These are phyloP conservation scores for Hypsizygus marmoreus DNA, from an alignment of 768 basidiomycete genomes.

Conservation along the genomic window DNA sequence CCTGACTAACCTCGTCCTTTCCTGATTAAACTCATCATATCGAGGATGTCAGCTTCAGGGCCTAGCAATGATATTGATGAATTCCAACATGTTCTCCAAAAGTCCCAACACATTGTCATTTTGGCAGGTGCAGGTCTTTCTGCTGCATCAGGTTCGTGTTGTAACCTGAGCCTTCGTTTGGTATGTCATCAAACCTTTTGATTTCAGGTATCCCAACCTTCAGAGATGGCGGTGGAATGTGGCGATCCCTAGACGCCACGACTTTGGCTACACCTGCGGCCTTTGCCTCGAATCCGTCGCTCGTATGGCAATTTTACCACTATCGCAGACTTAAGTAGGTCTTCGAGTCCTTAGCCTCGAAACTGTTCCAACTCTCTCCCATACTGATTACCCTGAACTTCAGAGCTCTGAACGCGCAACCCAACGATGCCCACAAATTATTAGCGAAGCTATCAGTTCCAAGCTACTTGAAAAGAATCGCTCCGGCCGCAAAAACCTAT, in stretches of 20 bases:
- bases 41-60: too few relatives aligned
- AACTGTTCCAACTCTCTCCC: background rate
- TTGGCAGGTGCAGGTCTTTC: constrained; percentile 22
- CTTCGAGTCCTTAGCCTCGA: too few relatives aligned
- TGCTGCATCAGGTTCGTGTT: constrained; percentile 22
- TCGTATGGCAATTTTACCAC: constrained; percentile 44
- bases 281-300: constrained; percentile 30
- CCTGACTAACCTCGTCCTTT: too few relatives aligned
- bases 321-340: constrained; percentile 28
- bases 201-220: constrained; percentile 27
- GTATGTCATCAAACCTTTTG: background rate
- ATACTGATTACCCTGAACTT: background rate
- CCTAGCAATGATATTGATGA: background rate
- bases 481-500: constrained; percentile 20
- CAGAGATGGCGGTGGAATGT: constrained; percentile 25
- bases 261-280: constrained; percentile 32
- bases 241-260: constrained; percentile 26
- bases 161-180: background rate
- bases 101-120: constrained; percentile 19
- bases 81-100: constrained; percentile 11
- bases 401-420: constrained; percentile 32
- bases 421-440: constrained; percentile 43
- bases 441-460: constrained; percentile 38
- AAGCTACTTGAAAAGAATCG: constrained; percentile 21
- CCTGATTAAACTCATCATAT: too few relatives aligned